Conservation (phyloP, 164 flowering plant species). For the Magnolia changhungtana region DNA sequence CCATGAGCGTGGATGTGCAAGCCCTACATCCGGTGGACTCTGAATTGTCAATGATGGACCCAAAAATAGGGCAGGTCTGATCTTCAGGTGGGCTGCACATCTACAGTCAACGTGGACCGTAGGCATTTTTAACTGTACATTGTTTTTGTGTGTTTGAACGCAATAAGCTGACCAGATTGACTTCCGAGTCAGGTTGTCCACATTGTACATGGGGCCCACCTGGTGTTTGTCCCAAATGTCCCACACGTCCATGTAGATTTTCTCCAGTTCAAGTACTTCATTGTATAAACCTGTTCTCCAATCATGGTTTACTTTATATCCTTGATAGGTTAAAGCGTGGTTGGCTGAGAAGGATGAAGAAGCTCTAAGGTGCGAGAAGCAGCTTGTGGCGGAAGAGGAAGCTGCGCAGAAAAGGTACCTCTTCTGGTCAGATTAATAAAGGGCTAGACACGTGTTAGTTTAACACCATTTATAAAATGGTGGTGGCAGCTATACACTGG, state of each 20-base stretch:
- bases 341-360: constrained; percentile 83
- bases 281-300: neutral
- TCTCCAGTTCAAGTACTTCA: neutral
- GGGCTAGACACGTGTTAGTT: neutral
- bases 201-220: neutral
- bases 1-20: neutral
- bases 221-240: neutral
- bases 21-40: neutral
- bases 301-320: constrained; percentile 52
- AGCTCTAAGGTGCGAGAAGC: constrained; percentile 81
- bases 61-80: no score
- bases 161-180: no score
- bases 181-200: no score
- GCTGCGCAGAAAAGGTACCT: constrained; percentile 78
- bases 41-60: no score
- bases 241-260: neutral
- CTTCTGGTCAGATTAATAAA: neutral
- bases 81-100: neutral
- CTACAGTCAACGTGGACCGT: no score
- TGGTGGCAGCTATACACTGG: no score
- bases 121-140: no score
- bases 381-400: constrained; percentile 93
- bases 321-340: constrained; percentile 88
- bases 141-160: no score
- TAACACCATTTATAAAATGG: no score